Conservation (phyloP, 805 yeast genomes). For the Suhomyces sp. region DNA sequence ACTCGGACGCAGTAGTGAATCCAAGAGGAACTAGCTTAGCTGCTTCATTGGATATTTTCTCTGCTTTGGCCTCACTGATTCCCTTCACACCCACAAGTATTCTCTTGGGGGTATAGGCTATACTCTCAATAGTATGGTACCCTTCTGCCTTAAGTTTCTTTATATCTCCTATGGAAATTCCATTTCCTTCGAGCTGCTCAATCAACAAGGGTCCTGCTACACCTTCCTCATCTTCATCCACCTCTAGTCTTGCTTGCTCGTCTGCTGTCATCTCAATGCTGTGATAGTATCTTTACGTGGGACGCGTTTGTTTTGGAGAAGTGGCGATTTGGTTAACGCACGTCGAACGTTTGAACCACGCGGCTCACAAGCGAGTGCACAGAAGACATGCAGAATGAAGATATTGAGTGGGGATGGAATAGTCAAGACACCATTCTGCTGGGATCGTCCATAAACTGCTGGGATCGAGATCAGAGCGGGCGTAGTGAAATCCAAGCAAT, state of each 20-base stretch:
- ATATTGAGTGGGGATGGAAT: neutral
- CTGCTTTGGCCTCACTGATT: constrained; percentile 94
- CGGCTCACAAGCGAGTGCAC: neutral
- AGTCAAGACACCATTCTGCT: neutral
- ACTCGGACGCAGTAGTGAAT: constrained; percentile 94
- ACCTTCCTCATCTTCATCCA: constrained; percentile 51
- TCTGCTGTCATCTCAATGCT: constrained; percentile 10
- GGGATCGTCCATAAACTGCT: neutral
- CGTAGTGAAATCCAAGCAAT: neutral
- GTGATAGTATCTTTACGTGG: neutral
- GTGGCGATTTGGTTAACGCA: neutral
- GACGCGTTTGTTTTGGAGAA: constrained; percentile 4
- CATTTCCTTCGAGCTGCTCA: constrained; percentile 69
- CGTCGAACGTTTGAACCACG: neutral
- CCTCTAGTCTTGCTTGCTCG: constrained; percentile 5
- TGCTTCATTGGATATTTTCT: constrained; percentile 76
- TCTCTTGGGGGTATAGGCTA: constrained; percentile 90
- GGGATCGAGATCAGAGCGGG: neutral
- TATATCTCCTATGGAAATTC: constrained; percentile 76
- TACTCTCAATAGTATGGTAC: constrained; percentile 82
- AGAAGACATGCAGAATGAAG: neutral
- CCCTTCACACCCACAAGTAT: constrained; percentile 78
- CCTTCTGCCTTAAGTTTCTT: constrained; percentile 81
- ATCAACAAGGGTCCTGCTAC: constrained; percentile 57
- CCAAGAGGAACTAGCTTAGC: constrained; percentile 90